A percentile compares a stretch with the other conserved stretches of the same genome.
These are phyloP conservation scores for Pezicula radicicola DNA, from an alignment of 2,329 filamentous ascomycete genomes.

Conservation along the genomic window DNA sequence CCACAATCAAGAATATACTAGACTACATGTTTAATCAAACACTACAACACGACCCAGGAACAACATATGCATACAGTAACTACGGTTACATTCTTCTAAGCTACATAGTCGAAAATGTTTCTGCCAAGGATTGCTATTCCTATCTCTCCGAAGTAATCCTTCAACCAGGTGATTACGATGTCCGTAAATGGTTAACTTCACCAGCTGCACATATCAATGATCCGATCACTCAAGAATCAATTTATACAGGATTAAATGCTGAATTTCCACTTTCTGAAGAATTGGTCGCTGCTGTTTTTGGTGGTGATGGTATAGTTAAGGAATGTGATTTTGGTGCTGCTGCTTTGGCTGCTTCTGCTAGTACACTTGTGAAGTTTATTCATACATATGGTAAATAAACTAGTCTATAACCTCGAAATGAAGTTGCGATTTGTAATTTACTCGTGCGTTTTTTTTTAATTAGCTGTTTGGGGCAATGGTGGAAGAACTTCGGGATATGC, in stretches of 20 bases:
- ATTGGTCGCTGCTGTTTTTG: background rate
- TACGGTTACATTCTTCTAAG: background rate
- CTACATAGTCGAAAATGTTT: background rate
- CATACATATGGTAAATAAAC: background rate
- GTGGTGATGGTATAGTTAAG: conserved; percentile 2
- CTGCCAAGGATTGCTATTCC: background rate
- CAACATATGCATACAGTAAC: background rate
- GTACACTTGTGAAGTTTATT: conserved; percentile 4
- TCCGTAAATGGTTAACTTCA: background rate
- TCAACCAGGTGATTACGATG: conserved; percentile 1
- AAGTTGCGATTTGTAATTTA: background rate
- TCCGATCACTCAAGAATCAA: conserved; percentile 5
- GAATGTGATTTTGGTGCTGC: background rate
- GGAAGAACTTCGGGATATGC: background rate
- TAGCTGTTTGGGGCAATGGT: background rate
- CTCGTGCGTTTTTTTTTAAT: background rate
- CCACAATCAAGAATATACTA: background rate
- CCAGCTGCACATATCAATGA: background rate
- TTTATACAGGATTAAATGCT: background rate
- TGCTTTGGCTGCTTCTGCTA: background rate
- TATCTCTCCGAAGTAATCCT: background rate
- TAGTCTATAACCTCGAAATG: background rate
- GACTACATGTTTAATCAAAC: background rate
- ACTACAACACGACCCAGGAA: background rate
- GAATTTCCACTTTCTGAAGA: background rate